A percentile compares a stretch with the other conserved stretches of the same genome.
Conservation (phyloP, 345 rosid species). For the Geranium rotundifolium region DNA sequence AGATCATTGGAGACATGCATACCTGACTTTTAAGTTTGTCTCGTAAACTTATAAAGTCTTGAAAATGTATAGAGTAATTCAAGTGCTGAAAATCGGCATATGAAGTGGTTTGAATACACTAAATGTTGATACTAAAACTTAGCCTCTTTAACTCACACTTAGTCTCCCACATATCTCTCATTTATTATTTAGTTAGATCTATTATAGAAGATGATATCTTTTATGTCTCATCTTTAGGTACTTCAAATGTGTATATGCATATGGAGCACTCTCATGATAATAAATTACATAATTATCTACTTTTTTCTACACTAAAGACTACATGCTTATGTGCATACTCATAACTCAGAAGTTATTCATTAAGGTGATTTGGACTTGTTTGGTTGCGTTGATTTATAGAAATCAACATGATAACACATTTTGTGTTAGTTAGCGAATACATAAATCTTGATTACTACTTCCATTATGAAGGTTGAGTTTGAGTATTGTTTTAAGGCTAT, state of each 20-base stretch:
- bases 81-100: not conserved
- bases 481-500: not conserved
- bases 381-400: not conserved
- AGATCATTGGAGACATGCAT: not conserved
- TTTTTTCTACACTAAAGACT: not conserved
- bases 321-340: not conserved
- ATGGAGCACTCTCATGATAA: too few species aligned
- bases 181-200: too few species aligned
- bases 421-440: not conserved
- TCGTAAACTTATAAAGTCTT: not conserved
- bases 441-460: too few species aligned
- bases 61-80: not conserved
- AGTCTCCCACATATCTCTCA: too few species aligned
- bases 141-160: too few species aligned
- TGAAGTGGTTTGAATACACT: not conserved
- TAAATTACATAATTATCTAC: too few species aligned
- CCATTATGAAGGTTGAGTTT: not conserved
- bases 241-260: too few species aligned
- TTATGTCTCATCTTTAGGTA: too few species aligned
- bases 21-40: not conserved
- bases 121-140: too few species aligned
- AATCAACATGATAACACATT: too few species aligned
- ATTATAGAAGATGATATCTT: too few species aligned
- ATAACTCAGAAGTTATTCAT: not conserved
- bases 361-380: not conserved